Percentiles rank a stretch among this genome's conserved stretches.
Evolutionary conservation across 2,329 filamentous ascomycete genomes (phyloP).

Genomic region (Colletotrichum eremochloae): DNA sequence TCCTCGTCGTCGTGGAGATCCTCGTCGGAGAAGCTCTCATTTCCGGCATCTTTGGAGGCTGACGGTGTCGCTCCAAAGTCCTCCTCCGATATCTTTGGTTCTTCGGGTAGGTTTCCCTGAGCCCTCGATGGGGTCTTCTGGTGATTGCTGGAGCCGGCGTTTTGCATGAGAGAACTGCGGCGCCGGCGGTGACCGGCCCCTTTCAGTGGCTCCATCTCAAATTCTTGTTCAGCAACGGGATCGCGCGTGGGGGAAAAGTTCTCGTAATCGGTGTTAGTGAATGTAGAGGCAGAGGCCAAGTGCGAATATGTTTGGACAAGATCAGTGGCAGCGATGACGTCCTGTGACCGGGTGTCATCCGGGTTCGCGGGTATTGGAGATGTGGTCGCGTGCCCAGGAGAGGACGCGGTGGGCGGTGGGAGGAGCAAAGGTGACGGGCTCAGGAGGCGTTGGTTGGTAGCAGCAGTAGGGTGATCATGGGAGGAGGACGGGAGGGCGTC

Average conservation of each 20-base stretch:
- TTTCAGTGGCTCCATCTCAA: constrained; percentile 69
- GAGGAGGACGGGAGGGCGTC: constrained; percentile 23
- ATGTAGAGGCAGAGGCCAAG: constrained; percentile 24
- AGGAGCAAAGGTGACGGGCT: constrained; percentile 37
- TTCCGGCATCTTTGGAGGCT: constrained; percentile 53
- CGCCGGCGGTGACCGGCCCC: constrained; percentile 66
- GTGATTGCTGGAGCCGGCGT: constrained; percentile 47
- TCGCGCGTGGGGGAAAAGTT: constrained; percentile 2
- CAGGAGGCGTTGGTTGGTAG: constrained; percentile 28
- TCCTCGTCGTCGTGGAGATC: constrained; percentile 89
- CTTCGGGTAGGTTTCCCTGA: constrained; percentile 52
- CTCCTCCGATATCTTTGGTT: constrained; percentile 63
- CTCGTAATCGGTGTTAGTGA: constrained; percentile 2
- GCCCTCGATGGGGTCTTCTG: constrained; percentile 48
- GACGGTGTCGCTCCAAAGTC: constrained; percentile 44
- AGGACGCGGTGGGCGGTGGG: constrained; percentile 29
- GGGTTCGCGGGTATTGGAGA: constrained; percentile 6
- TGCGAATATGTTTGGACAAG: constrained; percentile 29
- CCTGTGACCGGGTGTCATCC: constrained; percentile 32
- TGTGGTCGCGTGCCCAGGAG: constrained; percentile 39
- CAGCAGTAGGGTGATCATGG: constrained; percentile 13
- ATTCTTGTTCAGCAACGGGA: constrained; percentile 52
- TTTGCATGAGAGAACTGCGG: constrained; percentile 66
- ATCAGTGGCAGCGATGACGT: constrained; percentile 14
- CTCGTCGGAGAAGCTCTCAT: constrained; percentile 76